phyloP scores from a whole-genome alignment of 116 monocot genomes.

The Thalassia testudinum region DNA sequence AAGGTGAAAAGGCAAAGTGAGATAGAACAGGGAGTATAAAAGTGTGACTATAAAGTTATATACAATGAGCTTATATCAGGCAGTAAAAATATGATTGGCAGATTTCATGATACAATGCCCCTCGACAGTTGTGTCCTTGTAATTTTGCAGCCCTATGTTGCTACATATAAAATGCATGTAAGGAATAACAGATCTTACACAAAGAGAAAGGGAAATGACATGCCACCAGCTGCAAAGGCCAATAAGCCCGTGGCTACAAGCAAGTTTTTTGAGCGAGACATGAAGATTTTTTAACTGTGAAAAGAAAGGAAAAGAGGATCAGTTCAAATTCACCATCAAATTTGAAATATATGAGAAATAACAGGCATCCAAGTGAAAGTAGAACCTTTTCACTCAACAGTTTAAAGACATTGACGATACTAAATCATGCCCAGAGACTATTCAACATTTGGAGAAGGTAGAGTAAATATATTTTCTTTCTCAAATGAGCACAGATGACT shows the following conservation, averaged over 20 bases:
- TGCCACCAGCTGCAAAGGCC: constrained; percentile 22
- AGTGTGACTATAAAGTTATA: neutral
- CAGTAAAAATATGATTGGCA: neutral
- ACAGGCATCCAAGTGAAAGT: no score
- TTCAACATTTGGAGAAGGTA: no score
- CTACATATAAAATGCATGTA: neutral
- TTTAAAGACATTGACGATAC: no score
- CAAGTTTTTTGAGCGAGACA: constrained; percentile 6
- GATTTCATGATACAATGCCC: no score
- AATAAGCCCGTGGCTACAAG: constrained; percentile 12
- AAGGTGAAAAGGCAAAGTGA: constrained; percentile 3
- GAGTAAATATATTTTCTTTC: no score
- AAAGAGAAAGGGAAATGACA: constrained; percentile 78
- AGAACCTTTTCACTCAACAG: no score
- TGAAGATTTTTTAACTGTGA: neutral
- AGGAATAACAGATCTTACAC: constrained; percentile 43
- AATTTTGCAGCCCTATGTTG: neutral
- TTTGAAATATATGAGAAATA: no score
- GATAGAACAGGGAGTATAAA: neutral
- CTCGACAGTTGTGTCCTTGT: no score
- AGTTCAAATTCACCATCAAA: no score
- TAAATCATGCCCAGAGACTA: no score
- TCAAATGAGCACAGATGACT: no score
- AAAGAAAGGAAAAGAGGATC: no score
- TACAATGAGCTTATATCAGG: neutral